These are phyloP conservation scores for Globisporangium spinosum DNA, from an alignment of 352 stramenopile species.

Conservation along the genomic window DNA sequence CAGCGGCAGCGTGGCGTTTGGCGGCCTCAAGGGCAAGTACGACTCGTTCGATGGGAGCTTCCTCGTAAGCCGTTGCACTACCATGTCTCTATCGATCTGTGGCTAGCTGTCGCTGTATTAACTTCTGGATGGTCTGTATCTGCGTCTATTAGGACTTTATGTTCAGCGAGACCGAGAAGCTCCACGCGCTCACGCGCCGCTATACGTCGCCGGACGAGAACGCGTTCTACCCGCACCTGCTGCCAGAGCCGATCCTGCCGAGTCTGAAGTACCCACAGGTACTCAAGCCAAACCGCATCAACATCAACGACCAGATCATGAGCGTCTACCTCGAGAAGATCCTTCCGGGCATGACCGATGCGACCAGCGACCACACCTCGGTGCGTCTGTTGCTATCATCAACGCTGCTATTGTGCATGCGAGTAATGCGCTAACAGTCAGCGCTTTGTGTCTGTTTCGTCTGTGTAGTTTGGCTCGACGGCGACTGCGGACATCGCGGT, in stretches of 20 bases:
- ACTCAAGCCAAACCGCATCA: conserved; percentile 93
- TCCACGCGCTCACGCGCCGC: conserved; percentile 92
- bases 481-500: conserved; percentile 89
- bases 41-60: conserved; percentile 81
- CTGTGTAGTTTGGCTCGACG: conserved; percentile 67
- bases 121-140: neutral
- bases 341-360: conserved; percentile 86
- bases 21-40: conserved; percentile 83
- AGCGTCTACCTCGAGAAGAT: conserved; percentile 96
- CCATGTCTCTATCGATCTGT: neutral
- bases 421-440: neutral
- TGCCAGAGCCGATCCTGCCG: conserved; percentile 91
- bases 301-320: conserved; percentile 98
- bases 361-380: conserved; percentile 86
- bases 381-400: conserved; percentile 23
- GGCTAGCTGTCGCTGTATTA: neutral
- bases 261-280: conserved; percentile 92
- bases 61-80: conserved; percentile 28
- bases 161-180: conserved; percentile 95
- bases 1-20: conserved; percentile 70
- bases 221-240: conserved; percentile 93
- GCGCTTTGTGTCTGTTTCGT: neutral
- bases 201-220: conserved; percentile 99
- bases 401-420: neutral
- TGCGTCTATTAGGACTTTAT: conserved; percentile 91